Percentiles rank a stretch among this genome's conserved stretches.
These are phyloP conservation scores for Prunella vulgaris DNA, from an alignment of 257 asterid genomes.

Conservation along the genomic window DNA sequence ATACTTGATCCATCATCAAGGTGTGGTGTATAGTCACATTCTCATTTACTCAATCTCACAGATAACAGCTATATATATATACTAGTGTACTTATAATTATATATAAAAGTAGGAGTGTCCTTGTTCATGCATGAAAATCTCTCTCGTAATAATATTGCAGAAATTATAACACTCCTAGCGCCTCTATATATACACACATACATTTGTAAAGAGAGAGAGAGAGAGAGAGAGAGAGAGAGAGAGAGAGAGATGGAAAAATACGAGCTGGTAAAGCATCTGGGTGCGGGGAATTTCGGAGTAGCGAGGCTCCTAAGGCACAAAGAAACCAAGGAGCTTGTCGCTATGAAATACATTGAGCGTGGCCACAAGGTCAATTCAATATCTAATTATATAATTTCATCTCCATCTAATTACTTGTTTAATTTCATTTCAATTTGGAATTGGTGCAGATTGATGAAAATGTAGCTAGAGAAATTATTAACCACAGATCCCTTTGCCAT, in stretches of 20 bases:
- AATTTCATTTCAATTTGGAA: background rate
- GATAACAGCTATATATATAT: background rate
- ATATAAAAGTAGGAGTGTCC: background rate
- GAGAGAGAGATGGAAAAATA: slow-evolving; percentile 41
- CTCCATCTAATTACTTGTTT: no score
- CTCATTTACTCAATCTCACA: background rate
- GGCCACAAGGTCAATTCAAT: slow-evolving; percentile 49
- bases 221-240: no score
- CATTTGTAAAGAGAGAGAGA: no score
- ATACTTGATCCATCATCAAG: background rate
- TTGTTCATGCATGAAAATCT: slow-evolving; percentile 9
- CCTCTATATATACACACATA: no score
- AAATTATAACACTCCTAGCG: background rate
- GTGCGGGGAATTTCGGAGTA: slow-evolving; percentile 79
- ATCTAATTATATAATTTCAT: background rate
- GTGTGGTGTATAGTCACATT: background rate
- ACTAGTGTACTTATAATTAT: no score
- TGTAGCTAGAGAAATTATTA: slow-evolving; percentile 76
- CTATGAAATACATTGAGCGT: slow-evolving; percentile 72
- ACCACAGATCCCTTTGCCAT: slow-evolving; percentile 75
- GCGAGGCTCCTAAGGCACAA: slow-evolving; percentile 73
- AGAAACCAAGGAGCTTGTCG: slow-evolving; percentile 72
- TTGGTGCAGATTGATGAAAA: slow-evolving; percentile 69
- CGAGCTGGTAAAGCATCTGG: slow-evolving; percentile 67
- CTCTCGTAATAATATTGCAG: no score